These are phyloP conservation scores for Rhamnella rubrinervis DNA, from an alignment of 331 rosid genomes.

Conservation along the genomic window DNA sequence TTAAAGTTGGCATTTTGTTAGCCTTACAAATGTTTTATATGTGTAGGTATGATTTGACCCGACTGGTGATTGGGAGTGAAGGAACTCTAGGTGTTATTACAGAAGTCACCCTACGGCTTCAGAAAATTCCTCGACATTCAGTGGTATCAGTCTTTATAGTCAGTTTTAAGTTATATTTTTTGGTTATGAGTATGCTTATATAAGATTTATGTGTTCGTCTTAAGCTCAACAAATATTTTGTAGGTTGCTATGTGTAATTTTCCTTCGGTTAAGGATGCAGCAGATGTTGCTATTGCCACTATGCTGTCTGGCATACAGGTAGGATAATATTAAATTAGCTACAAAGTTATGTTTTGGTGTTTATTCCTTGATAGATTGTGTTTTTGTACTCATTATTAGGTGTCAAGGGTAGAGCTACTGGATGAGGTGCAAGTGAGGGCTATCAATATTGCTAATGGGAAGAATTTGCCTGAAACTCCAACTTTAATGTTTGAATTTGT, in stretches of 20 bases:
- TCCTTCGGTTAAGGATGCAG: conserved; percentile 86
- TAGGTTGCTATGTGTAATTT: conserved; percentile 99
- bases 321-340: conserved; percentile 10
- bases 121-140: conserved; percentile 79
- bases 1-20: conserved; percentile 12
- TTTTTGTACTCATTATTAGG: conserved; percentile 47
- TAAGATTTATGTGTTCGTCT: conserved; percentile 7
- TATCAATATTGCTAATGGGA: conserved; percentile 89
- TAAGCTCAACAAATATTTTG: conserved; percentile 22
- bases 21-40: conserved; percentile 14
- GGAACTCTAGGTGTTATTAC: conserved; percentile 94
- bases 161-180: too few species aligned
- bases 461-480: conserved; percentile 69
- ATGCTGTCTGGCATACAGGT: conserved; percentile 98
- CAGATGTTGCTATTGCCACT: conserved; percentile 90
- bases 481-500: conserved; percentile 89
- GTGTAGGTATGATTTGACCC: conserved; percentile 86
- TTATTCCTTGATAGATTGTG: conserved; percentile 16
- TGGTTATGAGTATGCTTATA: not conserved
- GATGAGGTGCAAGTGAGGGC: conserved; percentile 96
- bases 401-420: conserved; percentile 90
- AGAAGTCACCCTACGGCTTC: conserved; percentile 88
- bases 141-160: conserved; percentile 45
- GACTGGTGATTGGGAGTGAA: conserved; percentile 97
- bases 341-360: not conserved